Evolutionary conservation across 495 filamentous ascomycete species (phyloP).

Genomic region (Thozetella sp.): DNA sequence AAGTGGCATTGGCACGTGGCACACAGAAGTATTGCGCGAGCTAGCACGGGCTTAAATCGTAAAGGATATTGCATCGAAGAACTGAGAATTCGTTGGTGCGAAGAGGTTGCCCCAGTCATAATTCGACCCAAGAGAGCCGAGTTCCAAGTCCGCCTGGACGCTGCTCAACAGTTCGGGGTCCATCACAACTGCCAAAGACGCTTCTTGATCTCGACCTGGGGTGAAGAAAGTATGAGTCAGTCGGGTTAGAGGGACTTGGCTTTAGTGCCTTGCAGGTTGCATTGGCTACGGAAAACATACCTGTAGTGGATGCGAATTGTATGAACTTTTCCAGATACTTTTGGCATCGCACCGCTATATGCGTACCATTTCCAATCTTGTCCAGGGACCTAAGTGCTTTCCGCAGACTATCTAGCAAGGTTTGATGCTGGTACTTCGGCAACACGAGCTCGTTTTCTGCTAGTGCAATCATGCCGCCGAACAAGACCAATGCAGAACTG

Average conservation of each 20-base stretch:
- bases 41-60: not conserved
- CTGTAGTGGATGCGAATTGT: not conserved
- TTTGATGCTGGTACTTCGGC: not conserved
- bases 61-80: not conserved
- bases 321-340: not conserved
- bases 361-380: not conserved
- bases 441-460: not conserved
- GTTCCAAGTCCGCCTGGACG: not conserved
- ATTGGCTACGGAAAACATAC: not conserved
- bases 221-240: not conserved
- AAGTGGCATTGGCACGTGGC: not conserved
- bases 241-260: not conserved
- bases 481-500: not conserved
- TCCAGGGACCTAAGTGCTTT: not conserved
- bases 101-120: not conserved
- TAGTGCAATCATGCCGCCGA: not conserved
- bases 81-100: not conserved
- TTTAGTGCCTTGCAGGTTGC: not conserved
- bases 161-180: not conserved
- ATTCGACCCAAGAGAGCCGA: not conserved
- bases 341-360: not conserved
- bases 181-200: not conserved
- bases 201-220: not conserved
- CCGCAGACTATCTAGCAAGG: not conserved
- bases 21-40: not conserved